Percentiles rank a stretch among this genome's conserved stretches.
Evolutionary conservation across 164 flowering plant genomes (phyloP).

Genomic region (Liriodendron chinense): DNA sequence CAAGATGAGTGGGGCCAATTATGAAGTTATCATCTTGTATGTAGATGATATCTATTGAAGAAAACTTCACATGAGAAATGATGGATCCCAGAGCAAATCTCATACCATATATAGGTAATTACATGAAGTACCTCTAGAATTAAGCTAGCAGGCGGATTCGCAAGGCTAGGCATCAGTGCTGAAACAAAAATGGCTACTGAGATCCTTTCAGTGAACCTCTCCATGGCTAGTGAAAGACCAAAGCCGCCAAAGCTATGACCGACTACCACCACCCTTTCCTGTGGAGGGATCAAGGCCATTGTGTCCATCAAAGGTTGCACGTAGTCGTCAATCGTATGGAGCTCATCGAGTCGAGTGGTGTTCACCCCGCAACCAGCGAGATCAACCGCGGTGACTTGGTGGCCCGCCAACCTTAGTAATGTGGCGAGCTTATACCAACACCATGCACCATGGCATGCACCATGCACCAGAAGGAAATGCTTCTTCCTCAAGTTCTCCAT

Average conservation of each 20-base stretch:
- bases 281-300: constrained; percentile 21
- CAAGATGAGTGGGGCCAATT: too few species aligned
- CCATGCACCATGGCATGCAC: constrained; percentile 50
- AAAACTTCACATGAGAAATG: too few species aligned
- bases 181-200: constrained; percentile 16
- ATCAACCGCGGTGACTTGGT: constrained; percentile 42
- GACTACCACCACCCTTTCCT: constrained; percentile 33
- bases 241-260: constrained; percentile 43
- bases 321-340: constrained; percentile 25
- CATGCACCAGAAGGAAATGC: constrained; percentile 51
- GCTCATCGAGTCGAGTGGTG: constrained; percentile 19
- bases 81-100: too few species aligned
- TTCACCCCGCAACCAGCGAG: constrained; percentile 36
- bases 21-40: too few species aligned
- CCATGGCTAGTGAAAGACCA: constrained; percentile 34
- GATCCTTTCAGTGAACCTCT: constrained; percentile 21
- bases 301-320: constrained; percentile 31
- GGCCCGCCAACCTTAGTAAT: constrained; percentile 28
- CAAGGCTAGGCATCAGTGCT: constrained; percentile 13
- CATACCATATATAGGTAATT: too few species aligned
- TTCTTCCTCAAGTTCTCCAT: neutral
- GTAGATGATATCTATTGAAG: too few species aligned
- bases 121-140: constrained; percentile 16
- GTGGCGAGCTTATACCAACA: constrained; percentile 42
- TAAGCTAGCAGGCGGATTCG: constrained; percentile 13